Evolutionary conservation across 2,329 filamentous ascomycete species (phyloP), one percentile per base, ranked within the genome.

Genomic region (Colletotrichum orchidophilum): DNA sequence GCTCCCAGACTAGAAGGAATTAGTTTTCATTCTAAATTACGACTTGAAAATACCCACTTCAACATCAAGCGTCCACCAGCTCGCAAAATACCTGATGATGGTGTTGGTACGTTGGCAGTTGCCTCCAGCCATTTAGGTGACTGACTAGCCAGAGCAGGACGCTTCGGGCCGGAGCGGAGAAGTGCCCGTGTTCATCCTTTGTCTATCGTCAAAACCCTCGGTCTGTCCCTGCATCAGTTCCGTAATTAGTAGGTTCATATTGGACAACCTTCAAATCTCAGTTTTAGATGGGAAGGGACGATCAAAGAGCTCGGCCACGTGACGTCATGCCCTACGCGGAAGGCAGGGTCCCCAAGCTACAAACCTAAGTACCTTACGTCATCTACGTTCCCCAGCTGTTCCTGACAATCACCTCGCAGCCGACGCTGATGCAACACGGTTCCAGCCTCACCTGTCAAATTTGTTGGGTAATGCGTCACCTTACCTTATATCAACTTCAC

Each of bases 311-410:
- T 9, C 21, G 46, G 27, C 18, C 58, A 69, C 64, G 69, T 71
- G 69, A 71, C 69, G 69, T 71, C 69, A 71, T 69, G 35, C 53
- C 31, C n/a, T 39, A 55, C 5, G 15, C 33, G 24, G 31, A 55
- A 26, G 39, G 50, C 60, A 63, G 49, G 42, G 60, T 35, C 42
- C 29, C 18, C 39, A 46, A 46, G 39, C 33, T 21, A 11, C 18
- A 15, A 46, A 46, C 18, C 33, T 21, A 11, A 24, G 18, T 33
- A 54, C 15, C 69, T 71, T 71, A 71, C 69, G 69, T 71, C 69
- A 71, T 69, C 69, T 69, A 59, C 68, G 46, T 63, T 60, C 57
- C 33, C 59, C 29, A 46, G 58, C 53, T 21, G 58, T 55, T 68
- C 65, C 53, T 59, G 42, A 63, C 52, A 42, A 63, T 52, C 64